A percentile compares a stretch with the other conserved stretches of the same genome.
These are phyloP conservation scores for Amesomyces nigricolor DNA, from an alignment of 2,329 filamentous ascomycete genomes.

Conservation along the genomic window DNA sequence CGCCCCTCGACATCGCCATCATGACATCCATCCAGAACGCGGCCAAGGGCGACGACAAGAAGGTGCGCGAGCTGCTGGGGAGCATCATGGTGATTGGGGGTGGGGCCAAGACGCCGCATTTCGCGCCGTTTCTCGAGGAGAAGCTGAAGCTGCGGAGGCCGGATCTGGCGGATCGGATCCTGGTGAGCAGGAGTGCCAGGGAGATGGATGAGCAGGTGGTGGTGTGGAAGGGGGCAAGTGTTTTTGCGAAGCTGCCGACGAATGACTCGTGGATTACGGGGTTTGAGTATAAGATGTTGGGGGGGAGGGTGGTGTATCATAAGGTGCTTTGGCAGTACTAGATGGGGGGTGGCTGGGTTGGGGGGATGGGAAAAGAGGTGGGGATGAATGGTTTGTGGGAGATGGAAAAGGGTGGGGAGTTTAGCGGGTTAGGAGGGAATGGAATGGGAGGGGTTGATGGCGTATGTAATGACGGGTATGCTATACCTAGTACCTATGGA, in stretches of 20 bases:
- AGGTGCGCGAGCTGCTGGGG: slow-evolving; percentile 81
- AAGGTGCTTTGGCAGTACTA: slow-evolving; percentile 63
- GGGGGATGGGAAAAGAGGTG: neutral
- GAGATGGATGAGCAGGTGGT: slow-evolving; percentile 98
- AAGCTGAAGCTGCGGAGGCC: slow-evolving; percentile 62
- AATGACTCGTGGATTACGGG: slow-evolving; percentile 94
- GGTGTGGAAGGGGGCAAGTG: slow-evolving; percentile 94
- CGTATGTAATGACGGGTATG: no score
- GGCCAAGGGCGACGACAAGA: slow-evolving; percentile 83
- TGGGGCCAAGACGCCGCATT: slow-evolving; percentile 71
- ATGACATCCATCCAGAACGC: slow-evolving; percentile 84
- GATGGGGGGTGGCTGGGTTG: neutral
- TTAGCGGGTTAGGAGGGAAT: no score
- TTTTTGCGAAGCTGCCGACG: slow-evolving; percentile 85
- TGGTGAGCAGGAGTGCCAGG: slow-evolving; percentile 67
- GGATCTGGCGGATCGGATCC: slow-evolving; percentile 54
- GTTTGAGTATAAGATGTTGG: slow-evolving; percentile 82
- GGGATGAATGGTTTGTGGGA: neutral
- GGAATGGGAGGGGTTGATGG: neutral
- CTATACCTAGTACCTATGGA: no score
- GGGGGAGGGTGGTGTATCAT: slow-evolving; percentile 74
- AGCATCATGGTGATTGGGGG: slow-evolving; percentile 89
- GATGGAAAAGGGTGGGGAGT: neutral
- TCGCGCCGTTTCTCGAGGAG: slow-evolving; percentile 79
- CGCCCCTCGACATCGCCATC: slow-evolving; percentile 83